These are phyloP conservation scores for Trypanosoma rangeli DNA, from an alignment of 208 protist genomes.

Conservation along the genomic window DNA sequence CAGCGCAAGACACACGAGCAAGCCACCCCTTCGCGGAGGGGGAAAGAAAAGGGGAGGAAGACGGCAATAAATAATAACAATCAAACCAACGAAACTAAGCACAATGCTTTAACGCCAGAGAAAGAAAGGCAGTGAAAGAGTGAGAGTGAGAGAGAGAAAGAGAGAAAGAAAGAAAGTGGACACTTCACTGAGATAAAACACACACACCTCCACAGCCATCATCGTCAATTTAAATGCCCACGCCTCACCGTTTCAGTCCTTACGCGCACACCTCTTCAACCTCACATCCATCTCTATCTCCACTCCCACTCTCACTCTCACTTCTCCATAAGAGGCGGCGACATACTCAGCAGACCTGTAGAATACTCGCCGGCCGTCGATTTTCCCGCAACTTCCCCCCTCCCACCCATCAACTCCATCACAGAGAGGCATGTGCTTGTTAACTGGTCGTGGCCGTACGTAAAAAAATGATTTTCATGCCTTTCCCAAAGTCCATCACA, in stretches of 20 bases:
- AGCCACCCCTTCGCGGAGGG: not conserved
- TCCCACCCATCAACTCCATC: not conserved
- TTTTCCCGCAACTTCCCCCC: not conserved
- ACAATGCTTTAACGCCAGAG: not conserved
- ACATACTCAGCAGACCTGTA: too few relatives aligned
- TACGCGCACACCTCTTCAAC: too few relatives aligned
- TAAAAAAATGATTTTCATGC: slow-evolving; percentile 20
- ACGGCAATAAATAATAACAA: not conserved
- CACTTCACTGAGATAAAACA: too few relatives aligned
- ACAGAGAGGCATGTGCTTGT: too few relatives aligned
- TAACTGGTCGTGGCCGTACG: not conserved
- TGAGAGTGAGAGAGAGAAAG: not conserved
- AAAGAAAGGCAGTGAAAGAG: not conserved
- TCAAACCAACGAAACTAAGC: not conserved
- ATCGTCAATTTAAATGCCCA: too few relatives aligned
- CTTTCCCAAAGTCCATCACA: slow-evolving; percentile 5
- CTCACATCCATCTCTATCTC: too few relatives aligned
- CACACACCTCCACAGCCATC: too few relatives aligned
- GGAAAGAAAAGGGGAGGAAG: not conserved
- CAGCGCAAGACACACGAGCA: not conserved
- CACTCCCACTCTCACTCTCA: too few relatives aligned
- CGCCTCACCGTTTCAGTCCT: too few relatives aligned
- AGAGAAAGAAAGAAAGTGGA: too few relatives aligned
- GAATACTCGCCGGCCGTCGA: not conserved
- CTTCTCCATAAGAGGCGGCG: too few relatives aligned